Evolutionary conservation across 352 stramenopile genomes (phyloP), one percentile per base, ranked within the genome.

Genomic region (Elongisporangium undulatum): DNA sequence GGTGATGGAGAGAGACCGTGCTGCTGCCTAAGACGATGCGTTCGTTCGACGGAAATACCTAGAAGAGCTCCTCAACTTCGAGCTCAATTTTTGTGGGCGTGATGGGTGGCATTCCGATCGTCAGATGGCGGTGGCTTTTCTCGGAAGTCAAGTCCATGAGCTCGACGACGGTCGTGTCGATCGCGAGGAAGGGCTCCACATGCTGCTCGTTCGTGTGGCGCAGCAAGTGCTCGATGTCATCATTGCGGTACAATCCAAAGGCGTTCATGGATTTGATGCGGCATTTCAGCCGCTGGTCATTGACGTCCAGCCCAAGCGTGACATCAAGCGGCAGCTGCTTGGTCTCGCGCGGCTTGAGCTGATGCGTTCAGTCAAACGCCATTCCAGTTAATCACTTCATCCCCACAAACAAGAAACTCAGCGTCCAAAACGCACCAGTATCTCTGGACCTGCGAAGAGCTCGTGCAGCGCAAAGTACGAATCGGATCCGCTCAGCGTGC

Each of bases 401-500:
- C 45, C 51, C 20, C 20, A 38, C 48, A 16, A 59, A 22, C 21
- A 51, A 23, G 17, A 59, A 4, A 51, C 4, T 24, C 5, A 19
- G 41, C 16, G 22, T 24, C 55, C 55, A 39, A 20, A 22, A 66
- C 65, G 53, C 56, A 88, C 79, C 57, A 92, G 68, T 22, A 89
- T 63, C 15, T 87, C 69, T 10, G 80, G 67, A 29, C 56, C 55
- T 2, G 77, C 68, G 60, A 92, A 86, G 24, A 90, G 75, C 58
- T 92, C 78, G 55, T 87, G 63, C 17, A 89, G 68, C 10, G 82
- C 80, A 68, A 90, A 92, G 63, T 87, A 89, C 58, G 80, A 89
- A 67, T 90, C 83, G 10, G 77, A 77, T 41, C 80, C 83, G 58
- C 79, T 92, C 49, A 90, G 79, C 21, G 80, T 92, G 41, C 83